A percentile compares a stretch with the other conserved stretches of the same genome.
phyloP scores from a whole-genome alignment of 1,284 basidiomycete species.

The Ganoderma boninense region DNA sequence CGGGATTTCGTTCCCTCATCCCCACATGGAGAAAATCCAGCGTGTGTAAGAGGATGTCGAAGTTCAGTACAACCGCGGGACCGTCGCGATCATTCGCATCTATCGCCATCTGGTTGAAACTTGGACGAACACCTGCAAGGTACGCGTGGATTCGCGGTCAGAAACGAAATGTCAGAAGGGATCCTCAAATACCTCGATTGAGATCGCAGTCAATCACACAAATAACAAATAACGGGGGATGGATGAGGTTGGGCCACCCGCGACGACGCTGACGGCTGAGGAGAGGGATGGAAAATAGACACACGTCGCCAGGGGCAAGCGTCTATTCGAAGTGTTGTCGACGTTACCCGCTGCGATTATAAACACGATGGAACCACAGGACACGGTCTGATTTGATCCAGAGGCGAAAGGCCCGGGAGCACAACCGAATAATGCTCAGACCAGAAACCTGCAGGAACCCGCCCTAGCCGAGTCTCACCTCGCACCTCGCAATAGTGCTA shows the following conservation, averaged over 20 bases:
- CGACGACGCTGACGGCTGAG: not conserved
- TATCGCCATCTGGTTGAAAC: not conserved
- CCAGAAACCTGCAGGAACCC: not conserved
- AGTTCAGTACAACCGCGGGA: not conserved
- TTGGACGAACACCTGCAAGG: not conserved
- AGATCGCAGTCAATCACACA: not conserved
- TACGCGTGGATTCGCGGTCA: not conserved
- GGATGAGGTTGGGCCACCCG: not conserved
- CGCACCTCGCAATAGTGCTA: no score
- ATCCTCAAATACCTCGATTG: not conserved
- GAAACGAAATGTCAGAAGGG: not conserved
- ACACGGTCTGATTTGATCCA: not conserved
- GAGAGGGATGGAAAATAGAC: not conserved
- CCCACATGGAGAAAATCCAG: not conserved
- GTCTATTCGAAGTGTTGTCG: not conserved
- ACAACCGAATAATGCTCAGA: not conserved
- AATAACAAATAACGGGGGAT: no score
- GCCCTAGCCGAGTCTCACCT: not conserved
- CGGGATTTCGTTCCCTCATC: not conserved
- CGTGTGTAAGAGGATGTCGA: not conserved
- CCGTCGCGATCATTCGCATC: not conserved
- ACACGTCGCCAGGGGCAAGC: not conserved
- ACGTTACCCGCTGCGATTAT: not conserved
- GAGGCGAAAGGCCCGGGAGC: not conserved
- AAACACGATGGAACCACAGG: not conserved